These are phyloP conservation scores for Fonsecaea monophora DNA, from an alignment of 2,329 filamentous ascomycete genomes.

Conservation along the genomic window DNA sequence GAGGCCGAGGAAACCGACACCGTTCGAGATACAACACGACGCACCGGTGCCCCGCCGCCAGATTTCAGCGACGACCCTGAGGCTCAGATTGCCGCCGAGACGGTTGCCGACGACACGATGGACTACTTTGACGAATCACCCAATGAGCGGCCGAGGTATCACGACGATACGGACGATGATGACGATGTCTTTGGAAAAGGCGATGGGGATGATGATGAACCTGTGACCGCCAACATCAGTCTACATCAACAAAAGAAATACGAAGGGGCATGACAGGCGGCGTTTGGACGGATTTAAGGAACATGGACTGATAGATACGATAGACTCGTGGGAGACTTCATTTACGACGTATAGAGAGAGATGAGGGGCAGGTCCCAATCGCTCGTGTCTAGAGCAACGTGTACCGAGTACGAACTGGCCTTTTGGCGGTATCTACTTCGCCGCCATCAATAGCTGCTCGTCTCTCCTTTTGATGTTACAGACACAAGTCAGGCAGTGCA, in stretches of 20 bases:
- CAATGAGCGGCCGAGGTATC: conserved; percentile 49
- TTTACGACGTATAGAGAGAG: neutral
- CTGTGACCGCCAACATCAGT: conserved; percentile 47
- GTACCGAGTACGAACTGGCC: neutral
- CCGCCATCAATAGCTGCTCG: neutral
- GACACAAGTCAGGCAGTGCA: neutral
- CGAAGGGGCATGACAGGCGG: neutral
- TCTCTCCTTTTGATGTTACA: neutral
- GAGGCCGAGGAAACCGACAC: conserved; percentile 55
- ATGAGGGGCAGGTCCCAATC: neutral
- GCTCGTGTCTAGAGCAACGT: neutral
- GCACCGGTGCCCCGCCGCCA: conserved; percentile 36
- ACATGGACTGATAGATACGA: neutral
- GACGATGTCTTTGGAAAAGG: conserved; percentile 53
- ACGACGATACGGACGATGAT: conserved; percentile 61
- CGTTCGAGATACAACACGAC: conserved; percentile 47
- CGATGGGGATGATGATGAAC: conserved; percentile 42
- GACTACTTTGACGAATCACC: conserved; percentile 52
- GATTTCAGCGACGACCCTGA: conserved; percentile 48
- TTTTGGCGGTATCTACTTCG: neutral
- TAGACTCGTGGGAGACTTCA: neutral
- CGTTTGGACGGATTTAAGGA: neutral
- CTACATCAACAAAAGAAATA: conserved; percentile 46
- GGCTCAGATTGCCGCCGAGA: conserved; percentile 49
- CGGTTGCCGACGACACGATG: conserved; percentile 50